Evolutionary conservation across 805 yeast species (phyloP).

Genomic region (Cyberlindnera mississippiensis): DNA sequence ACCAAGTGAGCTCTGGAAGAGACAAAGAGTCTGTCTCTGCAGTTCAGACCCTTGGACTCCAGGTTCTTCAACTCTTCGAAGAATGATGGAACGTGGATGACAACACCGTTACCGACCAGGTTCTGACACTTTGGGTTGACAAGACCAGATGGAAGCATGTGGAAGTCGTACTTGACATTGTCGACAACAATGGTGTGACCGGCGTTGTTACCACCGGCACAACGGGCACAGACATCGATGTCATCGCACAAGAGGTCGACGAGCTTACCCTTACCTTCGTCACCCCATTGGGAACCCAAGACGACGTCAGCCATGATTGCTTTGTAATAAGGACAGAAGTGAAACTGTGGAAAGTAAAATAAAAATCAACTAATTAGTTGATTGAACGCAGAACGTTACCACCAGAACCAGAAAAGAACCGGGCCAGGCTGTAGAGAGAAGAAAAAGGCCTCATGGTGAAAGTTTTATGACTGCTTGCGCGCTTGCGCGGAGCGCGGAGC

Average conservation of each 20-base stretch:
- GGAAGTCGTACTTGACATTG: constrained; percentile 90
- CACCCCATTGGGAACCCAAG: constrained; percentile 99
- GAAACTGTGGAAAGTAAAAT: no score
- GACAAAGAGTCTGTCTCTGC: constrained; percentile 67
- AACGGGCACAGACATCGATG: constrained; percentile 95
- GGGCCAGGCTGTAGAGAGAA: not conserved
- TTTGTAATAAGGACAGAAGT: not conserved
- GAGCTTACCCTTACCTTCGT: constrained; percentile 98
- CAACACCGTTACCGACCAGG: constrained; percentile 94
- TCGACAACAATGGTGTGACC: constrained; percentile 97
- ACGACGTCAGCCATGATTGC: constrained; percentile 60
- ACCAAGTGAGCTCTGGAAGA: constrained; percentile 95
- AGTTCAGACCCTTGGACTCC: constrained; percentile 72
- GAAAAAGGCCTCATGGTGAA: not conserved
- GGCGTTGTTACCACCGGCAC: constrained; percentile 99
- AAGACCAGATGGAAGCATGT: constrained; percentile 97
- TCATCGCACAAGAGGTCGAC: constrained; percentile 94
- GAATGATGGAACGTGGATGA: constrained; percentile 89
- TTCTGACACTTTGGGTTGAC: constrained; percentile 90
- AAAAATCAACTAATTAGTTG: constrained; percentile 16
- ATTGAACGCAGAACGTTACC: constrained; percentile 18
- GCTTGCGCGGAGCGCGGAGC: no score
- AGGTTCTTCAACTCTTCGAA: constrained; percentile 81
- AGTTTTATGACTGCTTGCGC: not conserved
- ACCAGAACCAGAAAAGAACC: constrained; percentile 10